A percentile compares a stretch with the other conserved stretches of the same genome.
phyloP scores from a whole-genome alignment of 495 filamentous ascomycete genomes.

The Copromyces sp. region DNA sequence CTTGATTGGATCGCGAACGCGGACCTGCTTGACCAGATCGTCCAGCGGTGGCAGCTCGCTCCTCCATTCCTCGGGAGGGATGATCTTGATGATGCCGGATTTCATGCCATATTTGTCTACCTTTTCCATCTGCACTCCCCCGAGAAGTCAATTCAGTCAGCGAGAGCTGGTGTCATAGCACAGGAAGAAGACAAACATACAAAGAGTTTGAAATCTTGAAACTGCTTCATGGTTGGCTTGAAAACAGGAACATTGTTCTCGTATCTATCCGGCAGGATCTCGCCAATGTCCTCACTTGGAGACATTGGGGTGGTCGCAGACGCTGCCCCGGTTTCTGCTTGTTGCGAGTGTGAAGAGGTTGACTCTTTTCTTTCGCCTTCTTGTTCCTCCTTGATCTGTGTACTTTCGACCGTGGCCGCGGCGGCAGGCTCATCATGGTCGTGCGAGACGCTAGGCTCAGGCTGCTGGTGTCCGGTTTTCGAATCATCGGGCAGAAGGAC shows the following conservation, averaged over 20 bases:
- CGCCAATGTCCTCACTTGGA: slow-evolving; percentile 49
- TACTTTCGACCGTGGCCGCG: slow-evolving; percentile 20
- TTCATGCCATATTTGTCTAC: slow-evolving; percentile 94
- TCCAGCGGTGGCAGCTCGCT: slow-evolving; percentile 66
- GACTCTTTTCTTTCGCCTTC: not conserved
- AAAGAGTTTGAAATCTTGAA: slow-evolving; percentile 79
- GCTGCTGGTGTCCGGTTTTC: not conserved
- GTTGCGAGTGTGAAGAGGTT: not conserved
- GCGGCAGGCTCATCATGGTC: slow-evolving; percentile 5
- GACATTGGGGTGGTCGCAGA: not conserved
- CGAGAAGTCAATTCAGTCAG: slow-evolving; percentile 1
- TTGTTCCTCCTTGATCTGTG: slow-evolving; percentile 27
- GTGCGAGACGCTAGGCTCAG: not conserved
- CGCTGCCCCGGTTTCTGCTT: not conserved
- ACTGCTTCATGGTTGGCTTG: slow-evolving; percentile 90
- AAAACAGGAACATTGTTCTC: slow-evolving; percentile 91
- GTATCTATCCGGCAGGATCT: slow-evolving; percentile 75
- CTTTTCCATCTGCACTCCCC: slow-evolving; percentile 50
- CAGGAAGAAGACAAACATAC: slow-evolving; percentile 28
- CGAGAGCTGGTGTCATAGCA: not conserved
- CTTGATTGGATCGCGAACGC: slow-evolving; percentile 91
- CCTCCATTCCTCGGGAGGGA: slow-evolving; percentile 91
- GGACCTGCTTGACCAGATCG: slow-evolving; percentile 80
- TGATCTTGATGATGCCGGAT: slow-evolving; percentile 89
- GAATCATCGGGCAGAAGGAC: slow-evolving; percentile 2